These are phyloP conservation scores for Perkinsus chesapeaki DNA, from an alignment of 169 alveolate species.

Conservation along the genomic window DNA sequence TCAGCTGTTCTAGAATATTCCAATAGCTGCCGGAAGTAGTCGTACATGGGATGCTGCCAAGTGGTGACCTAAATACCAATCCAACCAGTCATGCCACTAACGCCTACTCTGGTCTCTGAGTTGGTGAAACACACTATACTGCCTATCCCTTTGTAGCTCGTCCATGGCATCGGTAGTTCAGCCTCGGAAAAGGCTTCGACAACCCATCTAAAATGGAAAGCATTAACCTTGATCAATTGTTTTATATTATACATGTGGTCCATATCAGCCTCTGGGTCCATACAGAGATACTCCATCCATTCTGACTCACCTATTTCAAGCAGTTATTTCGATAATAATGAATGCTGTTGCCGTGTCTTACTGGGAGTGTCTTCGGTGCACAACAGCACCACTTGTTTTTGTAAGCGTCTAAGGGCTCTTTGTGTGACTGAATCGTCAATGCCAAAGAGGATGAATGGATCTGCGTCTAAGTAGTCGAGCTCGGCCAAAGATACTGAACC, in stretches of 20 bases:
- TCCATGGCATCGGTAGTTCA: slow-evolving; percentile 8
- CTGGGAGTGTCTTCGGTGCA: not conserved
- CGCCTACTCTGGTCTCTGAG: not conserved
- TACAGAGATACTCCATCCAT: not conserved
- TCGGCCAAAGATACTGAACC: not conserved
- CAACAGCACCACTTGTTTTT: not conserved
- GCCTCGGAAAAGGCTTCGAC: not conserved
- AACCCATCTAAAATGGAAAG: not conserved
- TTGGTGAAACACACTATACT: slow-evolving; percentile 1
- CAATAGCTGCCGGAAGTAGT: not conserved
- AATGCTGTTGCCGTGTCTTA: not conserved
- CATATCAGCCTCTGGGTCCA: not conserved
- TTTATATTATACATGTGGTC: not conserved
- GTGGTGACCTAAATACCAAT: not conserved
- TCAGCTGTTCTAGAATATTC: not conserved
- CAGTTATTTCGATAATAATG: not conserved
- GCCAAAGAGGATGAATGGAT: slow-evolving; percentile 5
- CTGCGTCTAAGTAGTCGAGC: slow-evolving; percentile 4
- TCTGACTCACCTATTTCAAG: not conserved
- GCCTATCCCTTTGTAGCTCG: slow-evolving; percentile 4
- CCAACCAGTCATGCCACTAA: not conserved
- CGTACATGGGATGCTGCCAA: slow-evolving; percentile 9
- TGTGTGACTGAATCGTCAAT: slow-evolving; percentile 4
- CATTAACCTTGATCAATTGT: not conserved
- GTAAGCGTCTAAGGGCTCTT: not conserved